A percentile compares a stretch with the other conserved stretches of the same genome.
Conservation (phyloP, 1,139 yeast species). For the Hansenula lynferdii region DNA sequence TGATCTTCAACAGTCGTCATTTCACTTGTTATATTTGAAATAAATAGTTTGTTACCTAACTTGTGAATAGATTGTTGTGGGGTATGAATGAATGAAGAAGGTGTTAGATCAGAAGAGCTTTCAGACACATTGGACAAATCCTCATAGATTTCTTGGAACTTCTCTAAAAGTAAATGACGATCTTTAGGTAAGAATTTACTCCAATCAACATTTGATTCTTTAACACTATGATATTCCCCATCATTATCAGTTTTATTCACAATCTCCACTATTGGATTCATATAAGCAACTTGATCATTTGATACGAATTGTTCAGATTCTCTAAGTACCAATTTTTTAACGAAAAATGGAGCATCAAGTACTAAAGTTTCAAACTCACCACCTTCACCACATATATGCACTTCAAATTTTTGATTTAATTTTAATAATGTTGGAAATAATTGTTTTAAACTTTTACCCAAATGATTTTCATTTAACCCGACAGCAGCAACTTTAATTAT, state of each 20-base stretch:
- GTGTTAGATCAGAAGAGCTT: neutral
- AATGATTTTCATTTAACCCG: constrained; percentile 62
- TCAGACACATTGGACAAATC: neutral
- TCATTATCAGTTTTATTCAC: constrained; percentile 30
- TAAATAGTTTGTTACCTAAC: constrained; percentile 33
- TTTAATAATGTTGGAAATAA: constrained; percentile 53
- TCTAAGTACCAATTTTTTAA: constrained; percentile 44
- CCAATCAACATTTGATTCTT: constrained; percentile 22
- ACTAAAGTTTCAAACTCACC: constrained; percentile 96
- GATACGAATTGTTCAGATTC: constrained; percentile 37
- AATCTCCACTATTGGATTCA: constrained; percentile 36
- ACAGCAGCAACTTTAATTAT: constrained; percentile 90
- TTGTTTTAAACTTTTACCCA: constrained; percentile 63
- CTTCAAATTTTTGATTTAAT: constrained; percentile 64
- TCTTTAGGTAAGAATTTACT: constrained; percentile 23
- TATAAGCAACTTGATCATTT: constrained; percentile 63
- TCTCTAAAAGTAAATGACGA: constrained; percentile 34
- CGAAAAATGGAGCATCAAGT: constrained; percentile 82
- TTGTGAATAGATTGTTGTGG: constrained; percentile 13
- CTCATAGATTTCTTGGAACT: constrained; percentile 38
- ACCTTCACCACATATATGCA: constrained; percentile 97
- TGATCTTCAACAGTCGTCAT: constrained; percentile 37
- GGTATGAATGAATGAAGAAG: neutral
- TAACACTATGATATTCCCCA: constrained; percentile 16
- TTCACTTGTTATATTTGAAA: constrained; percentile 45